phyloP scores from a whole-genome alignment of 2,329 filamentous ascomycete species.

The Rugonectria rugulosa region DNA sequence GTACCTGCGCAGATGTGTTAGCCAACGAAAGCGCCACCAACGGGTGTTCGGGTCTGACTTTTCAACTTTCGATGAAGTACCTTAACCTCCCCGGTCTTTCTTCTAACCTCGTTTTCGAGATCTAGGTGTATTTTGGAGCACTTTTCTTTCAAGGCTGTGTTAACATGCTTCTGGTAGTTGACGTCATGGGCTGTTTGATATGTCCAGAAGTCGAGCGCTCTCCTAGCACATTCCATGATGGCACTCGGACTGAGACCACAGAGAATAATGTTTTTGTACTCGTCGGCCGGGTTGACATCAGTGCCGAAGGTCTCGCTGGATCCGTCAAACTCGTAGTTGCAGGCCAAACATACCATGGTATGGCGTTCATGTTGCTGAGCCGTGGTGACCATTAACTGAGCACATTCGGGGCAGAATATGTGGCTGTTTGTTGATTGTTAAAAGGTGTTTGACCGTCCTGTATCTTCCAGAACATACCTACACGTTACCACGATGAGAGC shows the following conservation, averaged over 20 bases:
- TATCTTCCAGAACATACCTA: constrained; percentile 60
- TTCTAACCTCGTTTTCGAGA: constrained; percentile 72
- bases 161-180: constrained; percentile 77
- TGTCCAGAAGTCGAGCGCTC: constrained; percentile 83
- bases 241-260: constrained; percentile 81
- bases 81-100: constrained; percentile 75
- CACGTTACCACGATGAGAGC: constrained; percentile 92
- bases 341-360: constrained; percentile 77
- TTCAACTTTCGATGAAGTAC: constrained; percentile 70
- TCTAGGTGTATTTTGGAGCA: no score
- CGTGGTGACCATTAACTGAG: constrained; percentile 69
- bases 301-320: constrained; percentile 78
- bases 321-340: constrained; percentile 70
- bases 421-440: constrained; percentile 63
- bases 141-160: constrained; percentile 76
- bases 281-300: constrained; percentile 79
- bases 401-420: constrained; percentile 83
- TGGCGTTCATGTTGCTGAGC: constrained; percentile 45
- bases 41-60: constrained; percentile 52
- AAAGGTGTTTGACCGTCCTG: background rate
- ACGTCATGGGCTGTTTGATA: constrained; percentile 89
- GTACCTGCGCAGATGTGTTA: constrained; percentile 54
- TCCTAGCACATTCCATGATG: constrained; percentile 86
- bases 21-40: no score
- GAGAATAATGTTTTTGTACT: constrained; percentile 87